phyloP scores from a whole-genome alignment of 192 early-diverging fungal species.

The Coemansia sp. region DNA sequence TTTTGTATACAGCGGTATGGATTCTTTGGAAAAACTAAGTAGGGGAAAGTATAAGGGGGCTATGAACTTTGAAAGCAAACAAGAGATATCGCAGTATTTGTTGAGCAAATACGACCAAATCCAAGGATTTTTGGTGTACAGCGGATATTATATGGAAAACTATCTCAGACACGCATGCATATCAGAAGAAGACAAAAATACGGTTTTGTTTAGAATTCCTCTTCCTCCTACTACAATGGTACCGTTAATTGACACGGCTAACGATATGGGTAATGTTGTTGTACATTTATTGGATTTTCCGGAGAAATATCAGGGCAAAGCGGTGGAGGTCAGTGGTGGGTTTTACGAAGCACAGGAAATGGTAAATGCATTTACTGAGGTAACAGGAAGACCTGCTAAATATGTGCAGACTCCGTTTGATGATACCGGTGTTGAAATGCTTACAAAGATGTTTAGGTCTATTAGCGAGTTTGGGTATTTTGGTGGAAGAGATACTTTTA shows the following conservation, averaged over 20 bases:
- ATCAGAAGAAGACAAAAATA: slow-evolving; percentile 29
- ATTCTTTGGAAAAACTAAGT: slow-evolving; percentile 20
- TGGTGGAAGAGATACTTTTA: slow-evolving; percentile 12
- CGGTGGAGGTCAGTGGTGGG: slow-evolving; percentile 18
- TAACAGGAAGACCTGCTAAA: slow-evolving; percentile 16
- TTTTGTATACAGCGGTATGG: slow-evolving; percentile 24
- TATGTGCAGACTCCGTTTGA: slow-evolving; percentile 19
- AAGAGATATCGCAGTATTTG: slow-evolving; percentile 33
- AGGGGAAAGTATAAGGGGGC: slow-evolving; percentile 26
- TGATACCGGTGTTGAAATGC: slow-evolving; percentile 5
- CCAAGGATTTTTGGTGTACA: slow-evolving; percentile 12
- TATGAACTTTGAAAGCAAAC: slow-evolving; percentile 33
- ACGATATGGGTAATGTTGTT: slow-evolving; percentile 16
- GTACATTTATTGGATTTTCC: slow-evolving; percentile 6
- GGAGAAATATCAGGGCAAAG: slow-evolving; percentile 11
- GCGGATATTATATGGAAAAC: slow-evolving; percentile 45
- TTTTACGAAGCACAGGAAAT: slow-evolving; percentile 21
- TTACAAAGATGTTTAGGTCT: slow-evolving; percentile 21
- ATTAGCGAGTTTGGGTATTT: slow-evolving; percentile 20
- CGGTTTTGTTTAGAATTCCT: slow-evolving; percentile 31
- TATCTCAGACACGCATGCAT: slow-evolving; percentile 20
- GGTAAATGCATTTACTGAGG: slow-evolving; percentile 16
- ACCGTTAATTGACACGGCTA: slow-evolving; percentile 15
- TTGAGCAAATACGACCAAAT: slow-evolving; percentile 25
- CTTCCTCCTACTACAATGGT: slow-evolving; percentile 19